Evolutionary conservation across 805 yeast species (phyloP).

Genomic region (Kazachstania viticola): DNA sequence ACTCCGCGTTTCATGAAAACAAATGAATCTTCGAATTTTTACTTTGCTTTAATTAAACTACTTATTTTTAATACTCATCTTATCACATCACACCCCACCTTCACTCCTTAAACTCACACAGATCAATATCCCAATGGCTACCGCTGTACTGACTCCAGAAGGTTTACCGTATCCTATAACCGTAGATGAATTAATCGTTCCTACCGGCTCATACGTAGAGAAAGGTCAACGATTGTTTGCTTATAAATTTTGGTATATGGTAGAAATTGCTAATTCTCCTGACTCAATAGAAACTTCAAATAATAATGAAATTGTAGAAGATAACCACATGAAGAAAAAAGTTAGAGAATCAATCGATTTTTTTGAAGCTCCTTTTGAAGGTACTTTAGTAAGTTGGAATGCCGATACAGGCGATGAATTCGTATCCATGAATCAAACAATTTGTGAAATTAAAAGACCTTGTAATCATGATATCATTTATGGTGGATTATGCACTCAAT

Average conservation of each 20-base stretch:
- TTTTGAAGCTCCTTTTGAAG: slow-evolving; percentile 77
- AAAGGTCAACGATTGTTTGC: slow-evolving; percentile 30
- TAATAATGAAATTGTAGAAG: not conserved
- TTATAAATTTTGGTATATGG: slow-evolving; percentile 37
- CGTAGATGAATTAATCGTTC: slow-evolving; percentile 25
- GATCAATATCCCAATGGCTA: too few relatives aligned
- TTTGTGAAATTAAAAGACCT: slow-evolving; percentile 60
- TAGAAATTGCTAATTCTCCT: slow-evolving; percentile 22
- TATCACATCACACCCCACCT: not conserved
- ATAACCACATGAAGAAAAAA: slow-evolving; percentile 18
- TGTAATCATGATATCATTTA: slow-evolving; percentile 89
- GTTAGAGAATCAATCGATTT: slow-evolving; percentile 58
- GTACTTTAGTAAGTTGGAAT: slow-evolving; percentile 41
- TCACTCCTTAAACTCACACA: too few relatives aligned
- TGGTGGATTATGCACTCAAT: slow-evolving; percentile 88
- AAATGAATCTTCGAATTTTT: too few relatives aligned
- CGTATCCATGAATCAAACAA: slow-evolving; percentile 31
- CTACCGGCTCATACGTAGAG: slow-evolving; percentile 24
- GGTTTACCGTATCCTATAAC: slow-evolving; percentile 32
- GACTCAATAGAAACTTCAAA: slow-evolving; percentile 3
- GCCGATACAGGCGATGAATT: slow-evolving; percentile 53
- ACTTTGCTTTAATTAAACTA: too few relatives aligned
- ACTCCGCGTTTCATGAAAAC: too few relatives aligned
- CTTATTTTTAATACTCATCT: too few relatives aligned
- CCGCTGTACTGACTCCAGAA: slow-evolving; percentile 16